Base-by-base conservation (phyloP, 1,139 yeast genomes). In the Nakaseomyces nivariensis region DNA sequence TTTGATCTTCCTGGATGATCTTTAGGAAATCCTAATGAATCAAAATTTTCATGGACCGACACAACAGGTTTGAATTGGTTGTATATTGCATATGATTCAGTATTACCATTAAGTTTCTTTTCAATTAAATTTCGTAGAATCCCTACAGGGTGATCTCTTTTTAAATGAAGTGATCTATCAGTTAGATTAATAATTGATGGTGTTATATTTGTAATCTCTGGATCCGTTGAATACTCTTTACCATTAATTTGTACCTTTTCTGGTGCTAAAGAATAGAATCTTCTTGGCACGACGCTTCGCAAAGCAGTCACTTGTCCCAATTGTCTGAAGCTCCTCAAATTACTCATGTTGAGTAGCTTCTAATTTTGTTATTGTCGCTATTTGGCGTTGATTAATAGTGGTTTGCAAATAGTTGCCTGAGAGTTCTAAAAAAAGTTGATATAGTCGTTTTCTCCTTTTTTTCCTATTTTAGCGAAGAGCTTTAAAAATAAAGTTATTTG, bases 1-100 rank as follows among this genome's bases (percentile, higher is more conserved):
- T 79, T 85, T 32, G 94, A 81, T 62, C 99, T 75, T 3, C 98
- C 97, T 0, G 96, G 96, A 63, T 92, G 99, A 63, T 90, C 95
- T 44, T 69, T 66, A 0, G 97, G 96, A 66, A 92, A 92, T 1
- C 95, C 97, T 43, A 92, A 73, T 3, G 85, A 85, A 64, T 92
- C 98, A 62, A 94, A 92, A 66, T 92, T 92, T 61, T 90, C 86
- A 60, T 72, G 78, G 1, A 80, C 84, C 5, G 92, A 75, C 1
- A 92, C 98, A 3, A 80, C 86, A 0, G 98, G 97, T 53, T 77
- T 74, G 69, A 89, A 87, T 53, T 85, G 78, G 62, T 85, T 85
- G 69, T 83, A 89, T 17, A 58, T 54, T 7, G 49, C 48, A 59
- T 82, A 81, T 0, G 95, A 84, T 66, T 85, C 85, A 1, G 92